Evolutionary conservation across 192 early-diverging fungal species (phyloP), one percentile per base, ranked within the genome.

Genomic region (Linnemannia schmuckeri): DNA sequence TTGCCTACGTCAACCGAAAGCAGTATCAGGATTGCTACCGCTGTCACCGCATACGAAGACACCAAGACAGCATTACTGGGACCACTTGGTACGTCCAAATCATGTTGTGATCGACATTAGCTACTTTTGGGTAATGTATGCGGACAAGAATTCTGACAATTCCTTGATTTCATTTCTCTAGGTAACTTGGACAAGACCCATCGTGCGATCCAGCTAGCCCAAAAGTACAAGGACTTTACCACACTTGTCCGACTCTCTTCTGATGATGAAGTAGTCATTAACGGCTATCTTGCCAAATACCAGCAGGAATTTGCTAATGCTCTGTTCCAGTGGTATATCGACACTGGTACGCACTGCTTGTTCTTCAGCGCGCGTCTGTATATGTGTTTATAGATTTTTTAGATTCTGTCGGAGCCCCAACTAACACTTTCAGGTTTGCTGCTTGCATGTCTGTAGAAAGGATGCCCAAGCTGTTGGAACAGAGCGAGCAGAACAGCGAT

Each of bases 291-390:
- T 38, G 6, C 24, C 73, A 84, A 80, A 20, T 88, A 84, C 47
- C 78, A 83, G n/a, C 82, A 88, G 38, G 82, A 80, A 12, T 88
- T 88, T 70, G 82, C 82, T 2, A 77, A 83, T 47, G 88, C 82
- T 10, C 41, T 88, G 41, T 88, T 88, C 42, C 76, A 76, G 49
- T 80, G 74, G 74, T 88, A 88, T 38, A 77, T 84, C 9, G 82
- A 88, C 12, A 79, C 77, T 35, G 49, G 87, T 88, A 80, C 35
- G 76, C 63, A 5, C 72, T n/a, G 46, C 3, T 12, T 71, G 18
- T 3, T 42, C n/a, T 17, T 70, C 13, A 13, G 8, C 27, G 6
- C 35, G 66, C 22, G 44, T 27, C 37, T 73, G 42, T n/a, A 22
- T 47, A 1, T 9, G 30, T 12, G 12, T 4, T 49, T 30, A 47